Percentiles rank a stretch among this genome's conserved stretches.
phyloP scores from a whole-genome alignment of 2,329 filamentous ascomycete species.

The Diaporthe ilicicola region DNA sequence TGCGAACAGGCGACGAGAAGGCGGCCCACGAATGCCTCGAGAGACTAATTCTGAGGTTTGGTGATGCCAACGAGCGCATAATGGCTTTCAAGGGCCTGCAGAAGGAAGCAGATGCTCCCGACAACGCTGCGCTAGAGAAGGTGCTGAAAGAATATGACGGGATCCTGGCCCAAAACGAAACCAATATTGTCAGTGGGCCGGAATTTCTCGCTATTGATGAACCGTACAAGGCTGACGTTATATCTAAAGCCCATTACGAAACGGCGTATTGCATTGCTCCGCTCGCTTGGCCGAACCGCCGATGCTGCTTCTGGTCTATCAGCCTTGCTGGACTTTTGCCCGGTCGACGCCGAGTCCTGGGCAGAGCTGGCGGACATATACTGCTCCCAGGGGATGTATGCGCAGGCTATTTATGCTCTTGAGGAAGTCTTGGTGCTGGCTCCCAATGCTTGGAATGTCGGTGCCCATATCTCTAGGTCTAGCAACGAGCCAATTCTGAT shows the following conservation, averaged over 20 bases:
- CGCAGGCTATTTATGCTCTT: conserved; percentile 85
- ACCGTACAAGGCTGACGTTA: conserved; percentile 41
- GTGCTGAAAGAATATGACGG: conserved; percentile 82
- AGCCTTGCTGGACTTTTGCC: conserved; percentile 80
- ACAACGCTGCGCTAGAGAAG: conserved; percentile 69
- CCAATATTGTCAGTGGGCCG: conserved; percentile 76
- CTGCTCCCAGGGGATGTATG: conserved; percentile 77
- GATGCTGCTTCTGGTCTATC: conserved; percentile 81
- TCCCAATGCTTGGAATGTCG: conserved; percentile 95
- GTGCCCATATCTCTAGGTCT: conserved; percentile 42
- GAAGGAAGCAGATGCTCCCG: conserved; percentile 81
- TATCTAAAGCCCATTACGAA: conserved; percentile 78
- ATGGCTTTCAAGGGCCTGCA: conserved; percentile 85
- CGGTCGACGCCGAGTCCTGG: conserved; percentile 94
- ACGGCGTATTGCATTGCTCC: conserved; percentile 81
- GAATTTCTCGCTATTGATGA: not conserved
- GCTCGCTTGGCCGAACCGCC: conserved; percentile 71
- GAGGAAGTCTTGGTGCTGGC: conserved; percentile 89
- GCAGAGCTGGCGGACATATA: conserved; percentile 91
- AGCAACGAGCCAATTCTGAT: conserved; percentile 38
- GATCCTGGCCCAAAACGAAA: conserved; percentile 75
- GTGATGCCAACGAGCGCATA: conserved; percentile 82
- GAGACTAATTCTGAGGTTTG: conserved; percentile 81
- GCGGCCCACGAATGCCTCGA: conserved; percentile 80
- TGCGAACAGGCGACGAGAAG: conserved; percentile 84